Evolutionary conservation across 441 rosid genomes (phyloP), one percentile per base, ranked within the genome.

Genomic region (Rhodomyrtus psidioides): DNA sequence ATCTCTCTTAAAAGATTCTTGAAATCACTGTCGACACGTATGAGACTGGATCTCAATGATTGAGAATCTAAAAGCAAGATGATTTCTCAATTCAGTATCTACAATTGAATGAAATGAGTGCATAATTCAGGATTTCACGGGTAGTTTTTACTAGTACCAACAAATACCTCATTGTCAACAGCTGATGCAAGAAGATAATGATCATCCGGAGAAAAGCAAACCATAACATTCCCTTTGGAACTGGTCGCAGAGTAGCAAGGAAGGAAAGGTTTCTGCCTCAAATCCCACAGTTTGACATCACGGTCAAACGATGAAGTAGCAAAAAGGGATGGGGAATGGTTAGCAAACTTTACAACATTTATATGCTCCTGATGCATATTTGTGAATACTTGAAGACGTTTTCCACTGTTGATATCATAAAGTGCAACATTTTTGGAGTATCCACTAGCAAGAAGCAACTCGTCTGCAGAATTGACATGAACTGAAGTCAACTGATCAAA

Each of bases 161-260:
- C 81, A 83, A 83, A 53, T 92, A 97, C 99, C 99, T 96, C 99
- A 84, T 97, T 97, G 91, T 97, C 99, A 70, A 97, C 96, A 75
- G 99, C 98, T 86, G 99, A 97, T 53, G 90, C 93, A 16, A 97
- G 97, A 91, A 96, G 99, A 90, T 96, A 96, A 51, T 94, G 96
- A 92, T 97, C 99, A 88, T 97, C 99, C 4, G 98, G 98, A 85
- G 99, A 97, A 91, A 97, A 97, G 93, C 99, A 96, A 88, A 96
- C 98, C 99, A 97, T 97, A 82, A 96, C 99, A 89, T 96, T 97
- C 88, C 99, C 99, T 88, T 90, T 94, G 19, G 96, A 92, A 89
- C 99, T 96, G 86, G 96, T 90, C 82, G 92, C 90, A 17, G 99
- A 93, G 87, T 96, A 94, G 89, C 99, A 97, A 59, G 99, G 97